A percentile compares a stretch with the other conserved stretches of the same genome.
Conservation (phyloP, 805 yeast genomes). For the Sugiyamaella valdiviana region DNA sequence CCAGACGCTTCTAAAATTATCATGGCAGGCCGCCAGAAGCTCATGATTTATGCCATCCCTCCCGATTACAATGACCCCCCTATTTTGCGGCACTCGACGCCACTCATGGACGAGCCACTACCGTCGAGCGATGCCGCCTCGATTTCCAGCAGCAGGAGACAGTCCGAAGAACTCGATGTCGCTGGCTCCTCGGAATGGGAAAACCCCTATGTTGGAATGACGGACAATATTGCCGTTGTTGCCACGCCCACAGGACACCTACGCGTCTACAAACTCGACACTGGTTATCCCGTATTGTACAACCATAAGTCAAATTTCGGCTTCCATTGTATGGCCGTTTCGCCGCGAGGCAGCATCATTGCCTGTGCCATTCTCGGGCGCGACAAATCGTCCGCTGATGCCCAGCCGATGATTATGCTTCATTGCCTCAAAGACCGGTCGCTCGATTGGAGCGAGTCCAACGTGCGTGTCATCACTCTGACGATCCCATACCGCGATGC, state of each 20-base stretch:
- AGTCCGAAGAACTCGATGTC: background rate
- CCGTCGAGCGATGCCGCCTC: background rate
- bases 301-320: constrained; percentile 67
- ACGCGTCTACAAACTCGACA: constrained; percentile 40
- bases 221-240: constrained; percentile 54
- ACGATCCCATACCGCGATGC: constrained; percentile 86
- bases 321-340: constrained; percentile 68
- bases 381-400: constrained; percentile 59
- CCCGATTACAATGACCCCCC: constrained; percentile 48
- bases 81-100: constrained; percentile 35
- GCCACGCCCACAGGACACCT: constrained; percentile 70
- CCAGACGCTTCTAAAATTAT: constrained; percentile 61
- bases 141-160: background rate
- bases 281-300: constrained; percentile 43
- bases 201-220: constrained; percentile 35
- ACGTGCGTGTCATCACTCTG: constrained; percentile 58
- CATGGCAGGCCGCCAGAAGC: constrained; percentile 57
- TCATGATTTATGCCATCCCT: constrained; percentile 63
- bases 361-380: constrained; percentile 82
- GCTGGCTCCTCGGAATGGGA: constrained; percentile 14
- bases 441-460: constrained; percentile 17
- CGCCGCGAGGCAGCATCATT: constrained; percentile 55
- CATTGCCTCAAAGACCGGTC: constrained; percentile 7
- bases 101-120: constrained; percentile 8
- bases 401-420: constrained; percentile 38